These are phyloP conservation scores for Candida tropicalis DNA, from an alignment of 1,139 yeast genomes.

Conservation along the genomic window DNA sequence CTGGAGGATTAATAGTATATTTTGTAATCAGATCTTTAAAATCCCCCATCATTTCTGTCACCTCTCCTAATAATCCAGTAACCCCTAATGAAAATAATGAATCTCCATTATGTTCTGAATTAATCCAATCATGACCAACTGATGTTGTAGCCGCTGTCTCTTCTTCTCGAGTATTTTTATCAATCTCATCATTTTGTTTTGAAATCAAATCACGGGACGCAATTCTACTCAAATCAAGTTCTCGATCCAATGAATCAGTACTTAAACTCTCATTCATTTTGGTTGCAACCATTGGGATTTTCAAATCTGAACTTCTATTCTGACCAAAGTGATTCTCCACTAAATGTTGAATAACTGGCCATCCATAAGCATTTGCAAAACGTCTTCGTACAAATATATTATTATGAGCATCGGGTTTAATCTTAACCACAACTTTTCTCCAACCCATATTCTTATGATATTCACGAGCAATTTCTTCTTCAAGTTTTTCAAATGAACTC, in stretches of 20 bases:
- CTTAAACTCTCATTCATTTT: constrained; percentile 2
- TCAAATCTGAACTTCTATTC: constrained; percentile 14
- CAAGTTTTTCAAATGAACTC: constrained; percentile 41
- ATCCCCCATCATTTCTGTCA: constrained; percentile 53
- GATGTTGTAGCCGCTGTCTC: too few species aligned
- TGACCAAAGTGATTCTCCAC: constrained; percentile 41
- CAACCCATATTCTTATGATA: constrained; percentile 87
- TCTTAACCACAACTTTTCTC: constrained; percentile 86
- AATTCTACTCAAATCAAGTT: constrained; percentile 32
- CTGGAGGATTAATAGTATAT: constrained; percentile 19
- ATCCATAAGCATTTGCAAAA: constrained; percentile 93
- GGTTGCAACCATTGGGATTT: constrained; percentile 5
- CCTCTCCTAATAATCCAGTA: constrained; percentile 66
- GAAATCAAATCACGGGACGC: constrained; percentile 40
- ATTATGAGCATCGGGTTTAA: constrained; percentile 95
- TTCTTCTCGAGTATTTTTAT: constrained; percentile 22
- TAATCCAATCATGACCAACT: constrained; percentile 48
- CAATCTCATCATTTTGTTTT: constrained; percentile 39
- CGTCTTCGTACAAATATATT: constrained; percentile 87
- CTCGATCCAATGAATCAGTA: constrained; percentile 30
- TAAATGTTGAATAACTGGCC: constrained; percentile 89
- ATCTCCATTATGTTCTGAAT: constrained; percentile 48
- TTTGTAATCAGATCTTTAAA: constrained; percentile 42
- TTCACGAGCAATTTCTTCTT: constrained; percentile 83
- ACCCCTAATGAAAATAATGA: constrained; percentile 68